Percentiles rank a stretch among this genome's conserved stretches.
Conservation (phyloP, 208 protist species). For the Phytomonas sp. region DNA sequence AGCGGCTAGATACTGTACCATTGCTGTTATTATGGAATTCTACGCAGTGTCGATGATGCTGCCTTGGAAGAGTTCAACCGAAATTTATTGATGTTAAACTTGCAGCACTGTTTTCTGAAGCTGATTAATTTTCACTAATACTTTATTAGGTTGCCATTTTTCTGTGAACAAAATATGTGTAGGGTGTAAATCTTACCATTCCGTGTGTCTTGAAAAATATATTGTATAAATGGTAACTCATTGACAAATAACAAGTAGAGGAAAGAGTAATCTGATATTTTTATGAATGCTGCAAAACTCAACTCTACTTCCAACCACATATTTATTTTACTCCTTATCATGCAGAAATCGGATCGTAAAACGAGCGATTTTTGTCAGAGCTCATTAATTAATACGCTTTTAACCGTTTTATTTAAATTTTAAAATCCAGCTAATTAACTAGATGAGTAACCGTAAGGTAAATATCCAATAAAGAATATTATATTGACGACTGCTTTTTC, state of each 20-base stretch:
- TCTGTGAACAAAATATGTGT: background rate
- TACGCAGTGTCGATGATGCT: background rate
- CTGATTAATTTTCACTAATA: background rate
- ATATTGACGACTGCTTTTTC: constrained; percentile 9
- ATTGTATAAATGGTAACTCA: background rate
- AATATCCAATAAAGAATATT: background rate
- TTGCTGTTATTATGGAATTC: background rate
- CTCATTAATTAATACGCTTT: background rate
- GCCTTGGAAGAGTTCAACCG: background rate
- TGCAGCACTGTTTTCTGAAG: background rate
- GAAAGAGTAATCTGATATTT: background rate
- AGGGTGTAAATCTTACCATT: background rate
- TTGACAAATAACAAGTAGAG: background rate
- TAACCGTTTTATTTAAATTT: background rate
- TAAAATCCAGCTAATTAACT: background rate
- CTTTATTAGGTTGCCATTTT: background rate
- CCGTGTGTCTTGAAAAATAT: background rate
- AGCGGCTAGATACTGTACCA: background rate
- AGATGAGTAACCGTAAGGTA: background rate
- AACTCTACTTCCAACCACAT: background rate
- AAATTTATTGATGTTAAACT: background rate
- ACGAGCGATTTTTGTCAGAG: background rate
- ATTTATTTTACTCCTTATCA: background rate
- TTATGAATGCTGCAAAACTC: background rate
- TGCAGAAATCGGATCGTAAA: background rate